Evolutionary conservation across 2,329 filamentous ascomycete species (phyloP).

Genomic region (Ramichloridium luteum): DNA sequence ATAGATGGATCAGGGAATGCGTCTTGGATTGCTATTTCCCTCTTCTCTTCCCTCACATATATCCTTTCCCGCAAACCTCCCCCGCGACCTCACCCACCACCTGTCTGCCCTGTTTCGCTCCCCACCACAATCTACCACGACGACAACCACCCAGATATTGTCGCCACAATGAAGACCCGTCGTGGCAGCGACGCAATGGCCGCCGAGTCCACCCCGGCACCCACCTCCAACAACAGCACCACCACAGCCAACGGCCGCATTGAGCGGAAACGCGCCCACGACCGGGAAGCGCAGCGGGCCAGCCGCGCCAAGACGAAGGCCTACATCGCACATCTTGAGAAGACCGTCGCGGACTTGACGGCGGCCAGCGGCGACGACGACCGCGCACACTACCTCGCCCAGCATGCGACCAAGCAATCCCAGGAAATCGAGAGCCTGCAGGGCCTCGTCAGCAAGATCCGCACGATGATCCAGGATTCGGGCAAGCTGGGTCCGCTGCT

Average conservation of each 20-base stretch:
- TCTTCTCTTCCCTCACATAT: too few relatives aligned
- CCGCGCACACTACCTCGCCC: slow-evolving; percentile 13
- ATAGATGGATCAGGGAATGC: too few relatives aligned
- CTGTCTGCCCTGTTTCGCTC: too few relatives aligned
- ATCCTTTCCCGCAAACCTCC: too few relatives aligned
- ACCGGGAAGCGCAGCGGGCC: slow-evolving; percentile 14
- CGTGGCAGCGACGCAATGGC: too few relatives aligned
- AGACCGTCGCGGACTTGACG: slow-evolving; percentile 13
- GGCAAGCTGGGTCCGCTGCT: background rate
- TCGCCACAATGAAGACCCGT: too few relatives aligned
- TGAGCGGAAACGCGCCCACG: slow-evolving; percentile 18
- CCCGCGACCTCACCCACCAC: too few relatives aligned
- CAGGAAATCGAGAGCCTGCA: slow-evolving; percentile 15
- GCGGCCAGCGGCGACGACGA: slow-evolving; percentile 10
- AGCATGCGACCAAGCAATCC: slow-evolving; percentile 13
- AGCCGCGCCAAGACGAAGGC: slow-evolving; percentile 15
- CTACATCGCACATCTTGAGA: slow-evolving; percentile 15
- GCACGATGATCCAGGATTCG: slow-evolving; percentile 13
- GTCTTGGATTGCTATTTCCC: too few relatives aligned
- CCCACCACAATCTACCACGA: too few relatives aligned
- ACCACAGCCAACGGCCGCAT: slow-evolving; percentile 1
- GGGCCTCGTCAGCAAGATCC: slow-evolving; percentile 12
- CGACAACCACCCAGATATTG: too few relatives aligned
- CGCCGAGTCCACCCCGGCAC: too few relatives aligned
- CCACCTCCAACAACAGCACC: too few relatives aligned